A percentile compares a stretch with the other conserved stretches of the same genome.
phyloP scores from a whole-genome alignment of 78 protist genomes.

The Tieghemostelium lacteum region DNA sequence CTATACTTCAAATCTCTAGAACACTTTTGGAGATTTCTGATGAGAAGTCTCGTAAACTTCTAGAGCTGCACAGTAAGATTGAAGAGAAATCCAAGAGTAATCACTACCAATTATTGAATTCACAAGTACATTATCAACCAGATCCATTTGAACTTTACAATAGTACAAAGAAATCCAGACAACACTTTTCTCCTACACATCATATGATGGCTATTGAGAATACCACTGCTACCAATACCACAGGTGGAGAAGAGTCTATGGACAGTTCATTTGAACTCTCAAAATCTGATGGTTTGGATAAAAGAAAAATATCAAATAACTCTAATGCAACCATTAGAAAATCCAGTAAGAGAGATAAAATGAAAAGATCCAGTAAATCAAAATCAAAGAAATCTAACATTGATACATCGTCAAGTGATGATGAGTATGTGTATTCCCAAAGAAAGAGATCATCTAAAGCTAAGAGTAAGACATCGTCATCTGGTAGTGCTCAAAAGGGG shows the following conservation, averaged over 20 bases:
- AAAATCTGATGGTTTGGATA: slow-evolving; percentile 15
- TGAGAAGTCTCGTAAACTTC: slow-evolving; percentile 47
- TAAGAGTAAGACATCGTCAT: background rate
- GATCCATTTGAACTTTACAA: slow-evolving; percentile 44
- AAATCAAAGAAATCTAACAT: background rate
- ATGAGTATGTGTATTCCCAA: slow-evolving; percentile 9
- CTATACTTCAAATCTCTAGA: slow-evolving; percentile 69
- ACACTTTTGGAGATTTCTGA: slow-evolving; percentile 50
- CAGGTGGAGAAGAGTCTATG: slow-evolving; percentile 7
- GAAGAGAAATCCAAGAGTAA: slow-evolving; percentile 30
- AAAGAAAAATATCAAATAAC: no score
- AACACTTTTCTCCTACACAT: background rate
- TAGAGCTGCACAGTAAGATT: slow-evolving; percentile 51
- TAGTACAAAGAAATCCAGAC: no score
- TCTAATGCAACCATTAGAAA: background rate
- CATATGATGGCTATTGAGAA: background rate
- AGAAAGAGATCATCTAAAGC: background rate
- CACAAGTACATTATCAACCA: slow-evolving; percentile 14
- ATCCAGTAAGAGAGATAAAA: background rate
- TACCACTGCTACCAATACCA: background rate
- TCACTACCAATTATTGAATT: slow-evolving; percentile 14
- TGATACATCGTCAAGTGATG: slow-evolving; percentile 27
- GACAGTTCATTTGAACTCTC: slow-evolving; percentile 56
- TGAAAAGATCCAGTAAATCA: slow-evolving; percentile 35
- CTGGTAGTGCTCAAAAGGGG: background rate